Percentiles rank a stretch among this genome's conserved stretches.
Evolutionary conservation across 495 filamentous ascomycete species (phyloP).

Genomic region (Aspergillus ellipticus): DNA sequence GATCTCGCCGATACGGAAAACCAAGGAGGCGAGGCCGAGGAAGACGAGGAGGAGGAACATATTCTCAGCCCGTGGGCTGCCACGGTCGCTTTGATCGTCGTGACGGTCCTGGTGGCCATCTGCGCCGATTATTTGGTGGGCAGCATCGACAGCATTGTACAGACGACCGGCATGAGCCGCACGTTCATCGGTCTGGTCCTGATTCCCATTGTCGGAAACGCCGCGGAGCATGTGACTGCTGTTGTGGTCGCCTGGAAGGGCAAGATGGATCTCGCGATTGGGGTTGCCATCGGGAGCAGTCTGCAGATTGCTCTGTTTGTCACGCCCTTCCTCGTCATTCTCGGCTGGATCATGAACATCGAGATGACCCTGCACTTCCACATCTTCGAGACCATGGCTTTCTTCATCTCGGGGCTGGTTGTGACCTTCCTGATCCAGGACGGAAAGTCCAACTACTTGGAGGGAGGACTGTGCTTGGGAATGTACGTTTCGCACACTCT

Average conservation of each 20-base stretch:
- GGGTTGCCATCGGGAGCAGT: constrained; percentile 87
- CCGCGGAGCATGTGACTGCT: constrained; percentile 94
- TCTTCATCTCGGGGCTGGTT: constrained; percentile 83
- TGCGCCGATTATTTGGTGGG: constrained; percentile 93
- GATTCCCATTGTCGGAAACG: constrained; percentile 96
- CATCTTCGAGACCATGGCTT: constrained; percentile 88
- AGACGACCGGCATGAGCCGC: constrained; percentile 81
- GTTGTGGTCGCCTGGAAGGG: constrained; percentile 87
- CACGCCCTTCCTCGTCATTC: constrained; percentile 83
- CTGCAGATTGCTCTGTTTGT: constrained; percentile 95
- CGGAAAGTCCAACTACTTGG: constrained; percentile 92
- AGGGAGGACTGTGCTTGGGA: constrained; percentile 83
- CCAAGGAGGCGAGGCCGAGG: constrained; percentile 27
- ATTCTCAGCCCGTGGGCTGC: constrained; percentile 72
- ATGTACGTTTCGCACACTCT: constrained; percentile 48
- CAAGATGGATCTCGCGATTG: constrained; percentile 97
- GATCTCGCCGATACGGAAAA: constrained; percentile 27
- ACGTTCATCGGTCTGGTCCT: constrained; percentile 95
- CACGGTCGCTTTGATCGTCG: constrained; percentile 62
- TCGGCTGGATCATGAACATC: constrained; percentile 83
- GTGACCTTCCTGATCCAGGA: constrained; percentile 92
- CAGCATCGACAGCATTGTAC: constrained; percentile 85
- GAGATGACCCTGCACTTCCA: constrained; percentile 93
- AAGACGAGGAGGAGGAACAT: constrained; percentile 51
- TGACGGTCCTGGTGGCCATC: constrained; percentile 80